Base-by-base conservation (phyloP, 2,329 filamentous ascomycete genomes). In the Ceratocystis lukuohia region DNA sequence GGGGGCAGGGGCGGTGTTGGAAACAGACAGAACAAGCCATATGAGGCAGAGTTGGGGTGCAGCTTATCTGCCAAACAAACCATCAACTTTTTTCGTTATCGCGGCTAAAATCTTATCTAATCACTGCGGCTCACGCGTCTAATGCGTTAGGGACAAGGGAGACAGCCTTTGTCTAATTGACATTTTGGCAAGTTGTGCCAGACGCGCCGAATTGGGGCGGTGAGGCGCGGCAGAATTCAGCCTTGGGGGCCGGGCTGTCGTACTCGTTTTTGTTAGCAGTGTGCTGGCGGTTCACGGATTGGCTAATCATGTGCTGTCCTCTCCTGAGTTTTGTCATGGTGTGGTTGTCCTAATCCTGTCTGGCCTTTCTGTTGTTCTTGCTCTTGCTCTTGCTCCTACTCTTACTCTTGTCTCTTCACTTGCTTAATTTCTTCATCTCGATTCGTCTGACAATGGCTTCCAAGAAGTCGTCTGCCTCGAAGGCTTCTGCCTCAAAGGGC, bases 191-290 rank as follows among this genome's bases (percentile, higher is more conserved):
- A 15, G 37, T 30, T 30, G 37, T 15, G 12, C 53, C 10, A 57
- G 53, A 20, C 53, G 53, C 53, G 53, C 17, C 15, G 22, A 57
- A 33, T 20, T 8, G 1, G 37, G 48, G 68, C 68, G 68, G 67
- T 69, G 68, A 65, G 65, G 22, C 30, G 41, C 64, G 66, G 68
- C 68, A 69, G 33, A 69, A 69, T 61, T 30, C 5, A 66, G 69
- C 68, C 59, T 61, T 61, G 70, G 44, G 67, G 70, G 53, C 12
- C 15, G 15, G 53, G 8, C 50, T 4, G 45, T 7, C 6, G 22
- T 25, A 7, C 17, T n/a, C 17, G 50, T 20, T 56, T 56, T 30
- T 56, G 20, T 28, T 56, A 25, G 22, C 50, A 22, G 25, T 15
- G 50, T 7, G 25, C 22, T 30, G 53, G 10, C 15, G 25, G 28